phyloP scores from a whole-genome alignment of 2,329 filamentous ascomycete genomes.

The Saccharata proteae region DNA sequence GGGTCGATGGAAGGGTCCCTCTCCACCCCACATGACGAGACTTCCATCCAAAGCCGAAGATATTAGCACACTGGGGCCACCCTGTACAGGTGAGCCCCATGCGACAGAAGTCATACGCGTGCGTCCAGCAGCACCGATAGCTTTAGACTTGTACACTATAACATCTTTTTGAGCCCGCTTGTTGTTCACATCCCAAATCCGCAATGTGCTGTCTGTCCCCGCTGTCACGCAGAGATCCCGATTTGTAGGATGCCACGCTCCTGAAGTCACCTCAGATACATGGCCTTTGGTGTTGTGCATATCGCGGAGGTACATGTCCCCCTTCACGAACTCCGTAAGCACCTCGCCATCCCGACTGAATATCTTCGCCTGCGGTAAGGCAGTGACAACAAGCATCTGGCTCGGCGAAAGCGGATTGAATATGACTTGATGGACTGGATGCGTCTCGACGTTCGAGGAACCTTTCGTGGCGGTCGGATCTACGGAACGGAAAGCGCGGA shows the following conservation, averaged over 20 bases:
- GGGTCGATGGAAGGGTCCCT: constrained; percentile 74
- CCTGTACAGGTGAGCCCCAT: constrained; percentile 68
- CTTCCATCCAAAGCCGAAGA: constrained; percentile 79
- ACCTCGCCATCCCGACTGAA: constrained; percentile 80
- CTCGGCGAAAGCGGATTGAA: constrained; percentile 76
- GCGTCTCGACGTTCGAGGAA: constrained; percentile 62
- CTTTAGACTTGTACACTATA: constrained; percentile 88
- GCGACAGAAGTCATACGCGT: constrained; percentile 88
- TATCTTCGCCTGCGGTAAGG: constrained; percentile 81
- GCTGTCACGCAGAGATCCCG: constrained; percentile 78
- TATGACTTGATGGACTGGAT: constrained; percentile 73
- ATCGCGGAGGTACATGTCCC: constrained; percentile 95
- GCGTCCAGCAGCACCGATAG: constrained; percentile 76
- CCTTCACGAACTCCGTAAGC: constrained; percentile 82
- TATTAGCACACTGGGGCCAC: constrained; percentile 67
- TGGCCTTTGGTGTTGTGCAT: constrained; percentile 98
- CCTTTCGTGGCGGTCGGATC: constrained; percentile 73
- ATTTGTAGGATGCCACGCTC: constrained; percentile 82
- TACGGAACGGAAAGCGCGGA: constrained; percentile 84
- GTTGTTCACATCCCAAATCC: constrained; percentile 95
- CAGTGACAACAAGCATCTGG: constrained; percentile 75
- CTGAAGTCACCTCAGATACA: constrained; percentile 79
- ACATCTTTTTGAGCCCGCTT: constrained; percentile 84
- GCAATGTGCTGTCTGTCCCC: constrained; percentile 85
- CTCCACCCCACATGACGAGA: constrained; percentile 81